Evolutionary conservation across 2,329 filamentous ascomycete genomes (phyloP), one percentile per base, ranked within the genome.

Genomic region (Metarhizium rileyi): DNA sequence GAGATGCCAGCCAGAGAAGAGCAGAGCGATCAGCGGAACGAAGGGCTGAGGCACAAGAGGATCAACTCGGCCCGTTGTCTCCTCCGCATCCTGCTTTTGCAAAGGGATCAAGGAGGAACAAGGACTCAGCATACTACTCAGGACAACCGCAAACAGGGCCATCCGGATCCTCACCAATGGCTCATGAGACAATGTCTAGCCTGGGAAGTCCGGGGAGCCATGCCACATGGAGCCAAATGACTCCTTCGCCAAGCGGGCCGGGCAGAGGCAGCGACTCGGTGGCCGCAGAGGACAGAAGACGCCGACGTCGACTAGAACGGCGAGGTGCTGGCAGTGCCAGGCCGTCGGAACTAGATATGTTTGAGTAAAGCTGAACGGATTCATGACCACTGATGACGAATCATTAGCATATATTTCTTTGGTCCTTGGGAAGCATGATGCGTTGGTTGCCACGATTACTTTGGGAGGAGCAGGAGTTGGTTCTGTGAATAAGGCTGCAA

Each of bases 71-170:
- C 7, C 69, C 74, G 5, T 60, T 81, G 2, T 73, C 72, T 10
- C 78, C 78, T 2, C 79, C 80, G 0, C 73, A 76, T 50, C 77
- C 80, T 9, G 70, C 76, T 5, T 81, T 78, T 58, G 76, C 78
- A 5, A 73, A 70, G 40, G 72, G 71, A 1, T 67, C 69, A 51
- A 70, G 72, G 57, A 68, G 64, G 10, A 63, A 65, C 2, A 83
- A 82, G 57, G 80, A 84, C 58, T 80, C 77, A 42, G 77, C 77
- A 8, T 83, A 83, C 57, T 83, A 80, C 58, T 80, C 77, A 3
- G 77, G 76, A n/a, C 61, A 63, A 44, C 38, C 18, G 18, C 66
- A 68, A 52, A 66, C 71, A 2, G 68, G 70, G 3, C 70, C 70
- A 16, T 67, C 70, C n/a, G 70, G 68, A 7, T 66, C 70, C 2